These are phyloP conservation scores for Candolleomyces aberdarensis DNA, from an alignment of 768 basidiomycete species.

Conservation along the genomic window DNA sequence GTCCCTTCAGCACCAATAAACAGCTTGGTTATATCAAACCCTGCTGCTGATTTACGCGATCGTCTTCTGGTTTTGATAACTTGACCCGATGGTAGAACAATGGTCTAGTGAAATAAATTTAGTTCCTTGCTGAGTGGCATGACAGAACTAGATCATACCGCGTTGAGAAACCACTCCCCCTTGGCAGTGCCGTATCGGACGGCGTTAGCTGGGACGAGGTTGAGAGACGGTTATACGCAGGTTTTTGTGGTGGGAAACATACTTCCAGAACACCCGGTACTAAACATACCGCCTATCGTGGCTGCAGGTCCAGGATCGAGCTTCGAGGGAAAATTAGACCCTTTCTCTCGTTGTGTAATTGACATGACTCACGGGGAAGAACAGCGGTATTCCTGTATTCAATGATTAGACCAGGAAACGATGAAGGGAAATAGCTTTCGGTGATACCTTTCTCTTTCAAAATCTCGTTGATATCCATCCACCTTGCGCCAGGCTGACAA, in stretches of 20 bases:
- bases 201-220: slow-evolving; percentile 53
- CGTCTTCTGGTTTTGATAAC: slow-evolving; percentile 85
- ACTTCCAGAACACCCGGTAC: slow-evolving; percentile 87
- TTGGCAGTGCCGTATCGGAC: slow-evolving; percentile 88
- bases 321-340: slow-evolving; percentile 29
- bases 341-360: not conserved
- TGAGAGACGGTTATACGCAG: not conserved
- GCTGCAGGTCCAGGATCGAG: slow-evolving; percentile 77
- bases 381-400: slow-evolving; percentile 62
- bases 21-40: slow-evolving; percentile 80
- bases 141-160: slow-evolving; percentile 34
- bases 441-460: slow-evolving; percentile 55
- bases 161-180: slow-evolving; percentile 88
- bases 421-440: not conserved
- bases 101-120: slow-evolving; percentile 54
- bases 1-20: slow-evolving; percentile 84
- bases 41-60: slow-evolving; percentile 82
- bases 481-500: slow-evolving; percentile 69
- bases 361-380: slow-evolving; percentile 66
- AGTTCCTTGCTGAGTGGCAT: not conserved
- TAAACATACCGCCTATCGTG: slow-evolving; percentile 83
- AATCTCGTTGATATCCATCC: slow-evolving; percentile 70
- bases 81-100: slow-evolving; percentile 84
- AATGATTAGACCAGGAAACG: not conserved
- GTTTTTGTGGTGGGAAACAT: slow-evolving; percentile 13